A percentile compares a stretch with the other conserved stretches of the same genome.
Evolutionary conservation across 306 rosid species (phyloP).

Genomic region (Cicer chorassanicum): DNA sequence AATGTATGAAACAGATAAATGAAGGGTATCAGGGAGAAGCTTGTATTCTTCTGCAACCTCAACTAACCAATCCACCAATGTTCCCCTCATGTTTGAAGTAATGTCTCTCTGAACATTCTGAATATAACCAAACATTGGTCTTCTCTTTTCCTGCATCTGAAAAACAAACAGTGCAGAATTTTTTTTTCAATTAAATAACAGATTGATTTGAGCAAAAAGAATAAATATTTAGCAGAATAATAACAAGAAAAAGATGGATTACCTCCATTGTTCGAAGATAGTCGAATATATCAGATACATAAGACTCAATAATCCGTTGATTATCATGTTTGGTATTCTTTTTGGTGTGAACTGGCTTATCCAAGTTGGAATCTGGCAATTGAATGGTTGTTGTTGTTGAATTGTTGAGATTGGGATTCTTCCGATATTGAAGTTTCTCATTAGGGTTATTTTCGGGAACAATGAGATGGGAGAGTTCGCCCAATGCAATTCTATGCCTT

Average conservation of each 20-base stretch:
- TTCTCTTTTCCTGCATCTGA: slow-evolving; percentile 51
- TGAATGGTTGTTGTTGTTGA: neutral
- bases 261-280: slow-evolving; percentile 78
- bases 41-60: slow-evolving; percentile 87
- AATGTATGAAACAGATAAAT: slow-evolving; percentile 62
- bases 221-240: too few species aligned
- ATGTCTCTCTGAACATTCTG: slow-evolving; percentile 65
- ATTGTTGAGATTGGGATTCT: slow-evolving; percentile 41
- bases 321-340: neutral
- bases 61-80: slow-evolving; percentile 89
- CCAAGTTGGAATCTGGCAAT: neutral
- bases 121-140: slow-evolving; percentile 60
- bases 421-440: slow-evolving; percentile 36
- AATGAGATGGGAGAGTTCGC: slow-evolving; percentile 53
- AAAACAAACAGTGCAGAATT: neutral
- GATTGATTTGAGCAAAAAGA: neutral
- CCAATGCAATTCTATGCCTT: slow-evolving; percentile 62
- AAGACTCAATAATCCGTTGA: neutral
- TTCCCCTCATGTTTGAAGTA: slow-evolving; percentile 70
- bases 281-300: slow-evolving; percentile 37
- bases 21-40: slow-evolving; percentile 72
- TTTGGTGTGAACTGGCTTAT: neutral
- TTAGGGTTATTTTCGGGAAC: neutral
- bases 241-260: neutral
- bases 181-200: neutral